Evolutionary conservation across 768 basidiomycete genomes (phyloP).

Genomic region (Clathrus columnatus): DNA sequence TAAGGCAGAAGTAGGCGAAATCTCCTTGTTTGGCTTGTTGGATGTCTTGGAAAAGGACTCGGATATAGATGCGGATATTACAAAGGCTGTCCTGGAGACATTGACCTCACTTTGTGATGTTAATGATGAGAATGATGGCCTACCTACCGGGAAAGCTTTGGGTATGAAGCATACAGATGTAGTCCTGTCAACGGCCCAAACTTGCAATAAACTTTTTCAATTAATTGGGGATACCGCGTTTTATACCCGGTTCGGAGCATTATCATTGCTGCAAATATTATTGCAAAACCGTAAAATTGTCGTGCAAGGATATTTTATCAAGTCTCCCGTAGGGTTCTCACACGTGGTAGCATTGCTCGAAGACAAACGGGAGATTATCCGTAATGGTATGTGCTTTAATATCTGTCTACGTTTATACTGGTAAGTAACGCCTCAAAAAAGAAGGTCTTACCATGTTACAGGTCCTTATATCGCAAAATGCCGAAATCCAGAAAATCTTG

Average conservation of each 20-base stretch:
- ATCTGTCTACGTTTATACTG: background rate
- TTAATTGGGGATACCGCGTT: conserved; percentile 71
- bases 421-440: conserved; percentile 23
- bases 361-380: conserved; percentile 81
- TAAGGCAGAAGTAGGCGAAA: conserved; percentile 78
- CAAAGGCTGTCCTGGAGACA: conserved; percentile 88
- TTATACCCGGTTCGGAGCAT: conserved; percentile 75
- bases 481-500: conserved; percentile 92
- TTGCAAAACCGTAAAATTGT: conserved; percentile 73
- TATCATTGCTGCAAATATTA: conserved; percentile 74
- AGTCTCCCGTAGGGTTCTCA: conserved; percentile 56
- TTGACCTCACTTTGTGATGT: conserved; percentile 77
- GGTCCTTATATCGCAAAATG: conserved; percentile 71
- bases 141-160: conserved; percentile 45
- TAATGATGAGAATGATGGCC: conserved; percentile 35
- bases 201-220: conserved; percentile 66
- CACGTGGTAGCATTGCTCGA: conserved; percentile 62
- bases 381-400: conserved; percentile 71
- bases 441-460: conserved; percentile 83
- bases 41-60: conserved; percentile 82
- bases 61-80: conserved; percentile 84
- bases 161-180: conserved; percentile 78
- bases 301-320: conserved; percentile 89
- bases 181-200: conserved; percentile 63
- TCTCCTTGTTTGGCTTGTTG: conserved; percentile 68